A percentile compares a stretch with the other conserved stretches of the same genome.
Evolutionary conservation across 2,329 filamentous ascomycete genomes (phyloP).

Genomic region (Aureobasidium sp.): DNA sequence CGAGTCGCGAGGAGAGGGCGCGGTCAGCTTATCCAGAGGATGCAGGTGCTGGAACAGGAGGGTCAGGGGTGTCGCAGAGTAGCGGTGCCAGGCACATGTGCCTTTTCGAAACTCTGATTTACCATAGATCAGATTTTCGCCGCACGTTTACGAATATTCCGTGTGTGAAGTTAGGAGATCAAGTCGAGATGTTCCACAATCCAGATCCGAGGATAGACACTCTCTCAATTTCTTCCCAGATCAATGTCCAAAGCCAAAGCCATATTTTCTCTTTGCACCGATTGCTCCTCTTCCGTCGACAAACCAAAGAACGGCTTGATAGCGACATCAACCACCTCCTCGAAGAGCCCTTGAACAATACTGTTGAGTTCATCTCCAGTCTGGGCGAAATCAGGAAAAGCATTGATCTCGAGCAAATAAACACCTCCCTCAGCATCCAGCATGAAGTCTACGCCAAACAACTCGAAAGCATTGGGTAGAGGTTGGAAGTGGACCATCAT

Average conservation of each 20-base stretch:
- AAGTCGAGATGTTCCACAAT: neutral
- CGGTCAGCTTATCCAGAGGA: no score
- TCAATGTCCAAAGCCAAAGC: slow-evolving; percentile 51
- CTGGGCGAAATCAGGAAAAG: slow-evolving; percentile 96
- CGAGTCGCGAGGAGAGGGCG: no score
- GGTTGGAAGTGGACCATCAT: slow-evolving; percentile 96
- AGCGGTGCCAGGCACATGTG: no score
- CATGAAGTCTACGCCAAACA: slow-evolving; percentile 93
- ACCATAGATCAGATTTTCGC: no score
- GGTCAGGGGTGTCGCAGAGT: no score
- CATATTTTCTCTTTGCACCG: slow-evolving; percentile 30
- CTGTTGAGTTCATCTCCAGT: slow-evolving; percentile 79
- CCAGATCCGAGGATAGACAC: neutral
- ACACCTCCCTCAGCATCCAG: slow-evolving; percentile 70
- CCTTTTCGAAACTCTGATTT: no score
- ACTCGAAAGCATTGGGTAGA: slow-evolving; percentile 87
- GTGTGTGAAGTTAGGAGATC: no score
- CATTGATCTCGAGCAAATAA: slow-evolving; percentile 93
- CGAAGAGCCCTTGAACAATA: slow-evolving; percentile 81
- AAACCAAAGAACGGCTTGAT: slow-evolving; percentile 73
- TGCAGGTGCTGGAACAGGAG: no score
- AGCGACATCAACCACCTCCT: slow-evolving; percentile 72
- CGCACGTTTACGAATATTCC: no score
- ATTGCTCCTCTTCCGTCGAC: slow-evolving; percentile 23
- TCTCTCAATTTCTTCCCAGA: slow-evolving; percentile 43